Conservation (phyloP, 768 basidiomycete genomes). For the Termitomyces sp. region DNA sequence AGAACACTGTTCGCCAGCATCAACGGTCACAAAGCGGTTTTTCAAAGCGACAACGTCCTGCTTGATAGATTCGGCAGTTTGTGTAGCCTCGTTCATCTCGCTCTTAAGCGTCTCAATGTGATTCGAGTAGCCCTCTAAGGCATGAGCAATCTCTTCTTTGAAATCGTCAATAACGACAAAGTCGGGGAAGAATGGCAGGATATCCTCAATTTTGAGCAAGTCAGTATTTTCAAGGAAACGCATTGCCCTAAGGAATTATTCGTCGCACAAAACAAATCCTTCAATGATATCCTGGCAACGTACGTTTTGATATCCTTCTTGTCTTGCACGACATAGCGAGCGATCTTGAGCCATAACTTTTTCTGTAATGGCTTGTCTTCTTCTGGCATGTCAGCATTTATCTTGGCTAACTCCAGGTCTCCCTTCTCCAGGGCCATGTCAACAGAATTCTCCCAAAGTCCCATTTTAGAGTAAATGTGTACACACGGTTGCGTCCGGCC, state of each 20-base stretch:
- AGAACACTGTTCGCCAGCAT: conserved; percentile 83
- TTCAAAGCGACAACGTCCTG: conserved; percentile 82
- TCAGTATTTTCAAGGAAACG: conserved; percentile 92
- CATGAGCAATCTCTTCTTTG: conserved; percentile 97
- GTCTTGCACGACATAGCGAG: conserved; percentile 97
- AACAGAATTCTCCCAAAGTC: conserved; percentile 93
- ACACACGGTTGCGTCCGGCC: conserved; percentile 87
- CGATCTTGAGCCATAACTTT: conserved; percentile 97
- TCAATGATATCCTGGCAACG: conserved; percentile 28
- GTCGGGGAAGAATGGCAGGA: conserved; percentile 99
- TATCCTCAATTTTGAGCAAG: conserved; percentile 96
- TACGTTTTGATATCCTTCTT: conserved; percentile 98
- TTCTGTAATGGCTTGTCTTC: conserved; percentile 85
- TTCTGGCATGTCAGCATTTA: conserved; percentile 93
- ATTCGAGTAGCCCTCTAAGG: conserved; percentile 89
- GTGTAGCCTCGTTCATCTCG: conserved; percentile 97
- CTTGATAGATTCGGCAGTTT: conserved; percentile 90
- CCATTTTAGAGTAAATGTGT: conserved; percentile 97
- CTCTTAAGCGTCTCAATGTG: conserved; percentile 86
- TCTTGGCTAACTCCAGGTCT: conserved; percentile 91
- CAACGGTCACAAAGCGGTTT: conserved; percentile 90
- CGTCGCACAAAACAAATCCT: conserved; percentile 1
- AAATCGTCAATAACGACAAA: conserved; percentile 99
- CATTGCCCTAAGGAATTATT: conserved; percentile 70
- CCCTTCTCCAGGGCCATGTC: conserved; percentile 93